Evolutionary conservation across 2,329 filamentous ascomycete species (phyloP).

Genomic region (Pseudophaeomoniella oleicola): DNA sequence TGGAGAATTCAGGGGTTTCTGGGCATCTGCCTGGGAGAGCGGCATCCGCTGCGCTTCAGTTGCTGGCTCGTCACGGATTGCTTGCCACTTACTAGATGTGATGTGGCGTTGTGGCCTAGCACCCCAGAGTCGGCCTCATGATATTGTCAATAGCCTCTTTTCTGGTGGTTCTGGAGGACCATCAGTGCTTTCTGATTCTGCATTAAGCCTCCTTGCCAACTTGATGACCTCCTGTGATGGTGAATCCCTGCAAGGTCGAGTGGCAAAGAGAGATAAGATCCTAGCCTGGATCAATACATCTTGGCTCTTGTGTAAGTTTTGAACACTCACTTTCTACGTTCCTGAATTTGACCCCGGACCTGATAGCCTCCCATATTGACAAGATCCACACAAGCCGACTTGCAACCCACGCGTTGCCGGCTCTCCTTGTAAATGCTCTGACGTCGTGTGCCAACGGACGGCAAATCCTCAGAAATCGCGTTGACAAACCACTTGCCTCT

Average conservation of each 20-base stretch:
- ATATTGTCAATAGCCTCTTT: slow-evolving; percentile 2
- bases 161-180: slow-evolving; percentile 2
- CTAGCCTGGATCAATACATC: slow-evolving; percentile 2
- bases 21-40: background rate
- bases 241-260: background rate
- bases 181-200: slow-evolving; percentile 3
- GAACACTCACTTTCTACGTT: too few relatives aligned
- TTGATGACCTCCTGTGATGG: slow-evolving; percentile 1
- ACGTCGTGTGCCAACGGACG: background rate
- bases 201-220: slow-evolving; percentile 2
- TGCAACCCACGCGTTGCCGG: background rate
- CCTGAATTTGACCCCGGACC: too few relatives aligned
- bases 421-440: background rate
- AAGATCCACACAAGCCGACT: background rate
- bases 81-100: background rate
- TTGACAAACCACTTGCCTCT: background rate
- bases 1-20: background rate
- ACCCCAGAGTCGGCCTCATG: background rate
- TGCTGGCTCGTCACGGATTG: slow-evolving; percentile 1
- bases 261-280: background rate
- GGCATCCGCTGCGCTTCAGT: background rate
- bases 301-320: slow-evolving; percentile 1
- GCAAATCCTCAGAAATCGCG: background rate
- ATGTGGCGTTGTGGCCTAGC: background rate
- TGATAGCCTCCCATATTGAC: background rate